Base-by-base conservation (phyloP, 768 basidiomycete species). In the Rickenella mellea region DNA sequence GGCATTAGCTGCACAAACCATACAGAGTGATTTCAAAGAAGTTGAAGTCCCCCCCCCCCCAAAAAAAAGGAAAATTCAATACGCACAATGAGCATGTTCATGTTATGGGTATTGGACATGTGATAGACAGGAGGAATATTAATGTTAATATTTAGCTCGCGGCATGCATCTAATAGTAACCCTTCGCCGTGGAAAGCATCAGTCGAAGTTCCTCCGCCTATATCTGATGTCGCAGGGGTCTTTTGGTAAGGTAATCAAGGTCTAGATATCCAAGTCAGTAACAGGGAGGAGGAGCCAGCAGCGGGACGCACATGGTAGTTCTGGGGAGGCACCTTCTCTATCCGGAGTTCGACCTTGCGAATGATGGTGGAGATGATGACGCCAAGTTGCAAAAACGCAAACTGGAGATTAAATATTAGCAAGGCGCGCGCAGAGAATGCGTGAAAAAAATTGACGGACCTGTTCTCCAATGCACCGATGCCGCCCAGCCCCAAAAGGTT, bases 401-500 rank as follows among this genome's bases (percentile, higher is more conserved):
- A 98, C 80, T 91, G 40, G 15, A 42, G 35, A 38, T 6, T 15
- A 27, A 22, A 32, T 39, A 52, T 21, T 32, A 11, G 32, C 26
- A 30, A 32, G 19, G 6, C 27, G 51, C 40, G 3, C 19, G 26
- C 19, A 19, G 40, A 27, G 40, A 19, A 12, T 28, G 11, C 15
- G 27, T 11, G 19, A 5, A 33, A 41, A 20, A 28, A 17, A 24
- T 7, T 6, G 19, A 52, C 51, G 5, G 35, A 80, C 81, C 67
- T 82, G 84, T 65, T 93, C 91, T 49, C 91, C 89, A 47, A 97
- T 93, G 61, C 89, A 98, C 49, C 93, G 72, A 67, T 97, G 94
- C 53, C 87, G 74, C 22, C 96, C 96, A 40, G 96, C 94, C 48
- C 96, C 96, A 54, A 99, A 99, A 2, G 96, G 96, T 58, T 96